These are phyloP conservation scores for Phytophthora megakarya DNA, from an alignment of 352 stramenopile species.

Conservation along the genomic window DNA sequence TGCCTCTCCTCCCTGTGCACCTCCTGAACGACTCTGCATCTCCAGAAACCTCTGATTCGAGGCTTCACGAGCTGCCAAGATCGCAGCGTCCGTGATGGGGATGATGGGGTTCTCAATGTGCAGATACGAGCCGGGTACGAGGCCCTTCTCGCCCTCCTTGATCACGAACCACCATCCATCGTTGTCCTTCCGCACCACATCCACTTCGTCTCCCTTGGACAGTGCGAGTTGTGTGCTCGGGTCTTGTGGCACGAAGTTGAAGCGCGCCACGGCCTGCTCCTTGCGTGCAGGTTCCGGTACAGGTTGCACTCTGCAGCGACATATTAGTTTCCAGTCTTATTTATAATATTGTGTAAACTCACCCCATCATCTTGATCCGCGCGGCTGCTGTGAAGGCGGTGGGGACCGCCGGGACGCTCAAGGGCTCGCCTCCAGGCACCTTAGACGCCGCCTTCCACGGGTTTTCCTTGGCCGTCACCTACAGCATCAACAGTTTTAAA, in stretches of 20 bases:
- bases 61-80: constrained; percentile 71
- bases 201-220: constrained; percentile 69
- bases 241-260: constrained; percentile 82
- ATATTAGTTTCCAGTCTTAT: neutral
- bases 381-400: constrained; percentile 66
- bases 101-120: constrained; percentile 70
- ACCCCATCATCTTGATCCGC: constrained; percentile 62
- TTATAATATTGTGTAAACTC: neutral
- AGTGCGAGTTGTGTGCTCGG: constrained; percentile 68
- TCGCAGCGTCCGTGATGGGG: constrained; percentile 56
- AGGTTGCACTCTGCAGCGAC: constrained; percentile 28
- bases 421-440: constrained; percentile 34
- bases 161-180: constrained; percentile 88
- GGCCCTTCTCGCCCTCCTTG: constrained; percentile 75
- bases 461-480: constrained; percentile 50
- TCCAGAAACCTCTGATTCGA: constrained; percentile 79
- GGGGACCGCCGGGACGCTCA: constrained; percentile 61
- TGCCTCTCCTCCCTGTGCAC: constrained; percentile 27
- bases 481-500: constrained; percentile 2
- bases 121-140: constrained; percentile 81
- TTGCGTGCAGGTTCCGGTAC: constrained; percentile 45
- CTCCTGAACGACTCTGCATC: constrained; percentile 40
- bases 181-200: constrained; percentile 81
- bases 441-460: constrained; percentile 62
- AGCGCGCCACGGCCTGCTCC: constrained; percentile 74